Percentiles rank a stretch among this genome's conserved stretches.
These are phyloP conservation scores for Kodamaea neixiangensis DNA, from an alignment of 805 yeast species.

Conservation along the genomic window DNA sequence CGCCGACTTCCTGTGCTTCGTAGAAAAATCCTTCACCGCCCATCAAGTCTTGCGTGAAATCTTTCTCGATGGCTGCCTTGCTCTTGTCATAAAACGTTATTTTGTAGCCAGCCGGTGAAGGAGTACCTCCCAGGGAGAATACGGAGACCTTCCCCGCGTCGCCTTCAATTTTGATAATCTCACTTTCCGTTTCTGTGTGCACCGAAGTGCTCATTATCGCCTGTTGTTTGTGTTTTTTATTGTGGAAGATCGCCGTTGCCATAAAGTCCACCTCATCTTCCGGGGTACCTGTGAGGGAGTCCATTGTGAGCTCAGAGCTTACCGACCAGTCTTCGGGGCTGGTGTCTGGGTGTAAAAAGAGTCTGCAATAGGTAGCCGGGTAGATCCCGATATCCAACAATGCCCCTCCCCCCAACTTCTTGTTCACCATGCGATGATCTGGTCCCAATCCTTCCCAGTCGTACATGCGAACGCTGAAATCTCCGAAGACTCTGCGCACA, in stretches of 20 bases:
- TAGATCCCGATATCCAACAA: slow-evolving; percentile 58
- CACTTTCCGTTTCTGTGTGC: slow-evolving; percentile 12
- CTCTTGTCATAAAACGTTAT: slow-evolving; percentile 24
- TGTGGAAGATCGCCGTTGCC: slow-evolving; percentile 38
- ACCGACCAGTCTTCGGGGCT: slow-evolving; percentile 16
- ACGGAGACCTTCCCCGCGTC: slow-evolving; percentile 14
- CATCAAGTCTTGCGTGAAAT: slow-evolving; percentile 26
- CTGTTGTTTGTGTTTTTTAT: slow-evolving; percentile 44
- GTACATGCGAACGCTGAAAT: slow-evolving; percentile 42
- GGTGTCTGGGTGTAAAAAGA: slow-evolving; percentile 21
- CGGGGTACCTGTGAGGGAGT: slow-evolving; percentile 31
- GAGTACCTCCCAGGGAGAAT: slow-evolving; percentile 14
- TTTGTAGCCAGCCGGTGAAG: slow-evolving; percentile 15
- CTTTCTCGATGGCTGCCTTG: slow-evolving; percentile 6
- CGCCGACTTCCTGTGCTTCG: slow-evolving; percentile 58
- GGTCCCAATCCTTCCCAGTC: slow-evolving; percentile 22
- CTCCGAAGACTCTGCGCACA: slow-evolving; percentile 43
- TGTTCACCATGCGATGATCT: slow-evolving; percentile 42
- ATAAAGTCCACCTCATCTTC: slow-evolving; percentile 45
- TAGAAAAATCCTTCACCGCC: slow-evolving; percentile 52
- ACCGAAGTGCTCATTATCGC: slow-evolving; percentile 30
- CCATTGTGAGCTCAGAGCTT: slow-evolving; percentile 31
- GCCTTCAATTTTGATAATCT: slow-evolving; percentile 13
- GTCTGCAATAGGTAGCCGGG: slow-evolving; percentile 41
- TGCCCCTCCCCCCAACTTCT: slow-evolving; percentile 55